phyloP scores from a whole-genome alignment of 352 stramenopile genomes.

The Phytophthora sansomeana region DNA sequence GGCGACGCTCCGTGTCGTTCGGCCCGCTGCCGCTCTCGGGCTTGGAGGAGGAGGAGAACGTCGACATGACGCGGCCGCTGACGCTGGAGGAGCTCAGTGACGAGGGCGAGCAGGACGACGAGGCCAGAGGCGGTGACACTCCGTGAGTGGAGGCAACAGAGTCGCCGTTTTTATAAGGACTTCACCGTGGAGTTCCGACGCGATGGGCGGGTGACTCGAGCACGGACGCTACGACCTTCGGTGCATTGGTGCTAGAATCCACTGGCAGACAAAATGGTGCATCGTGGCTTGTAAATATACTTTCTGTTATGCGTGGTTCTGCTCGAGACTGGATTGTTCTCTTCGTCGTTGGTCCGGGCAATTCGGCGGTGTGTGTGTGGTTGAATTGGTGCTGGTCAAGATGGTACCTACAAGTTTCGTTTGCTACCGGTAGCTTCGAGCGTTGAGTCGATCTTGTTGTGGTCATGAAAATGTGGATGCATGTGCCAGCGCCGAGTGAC shows the following conservation, averaged over 20 bases:
- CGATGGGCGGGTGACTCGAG: too few species aligned
- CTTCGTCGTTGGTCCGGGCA: too few species aligned
- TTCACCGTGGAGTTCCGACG: neutral
- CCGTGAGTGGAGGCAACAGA: neutral
- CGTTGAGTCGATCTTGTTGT: too few species aligned
- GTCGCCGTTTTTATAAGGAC: neutral
- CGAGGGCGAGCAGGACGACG: slow-evolving; percentile 12
- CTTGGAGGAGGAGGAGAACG: slow-evolving; percentile 27
- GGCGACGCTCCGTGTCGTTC: slow-evolving; percentile 43
- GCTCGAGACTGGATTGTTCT: too few species aligned
- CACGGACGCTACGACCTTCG: neutral
- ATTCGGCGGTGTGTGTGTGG: too few species aligned
- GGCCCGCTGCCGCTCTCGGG: slow-evolving; percentile 26
- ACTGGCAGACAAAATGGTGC: neutral
- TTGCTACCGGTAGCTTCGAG: too few species aligned
- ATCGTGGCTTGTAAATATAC: slow-evolving; percentile 11
- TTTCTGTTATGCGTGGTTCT: slow-evolving; percentile 16
- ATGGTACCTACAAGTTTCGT: too few species aligned
- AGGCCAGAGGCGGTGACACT: neutral
- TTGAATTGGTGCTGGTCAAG: too few species aligned
- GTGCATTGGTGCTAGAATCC: neutral
- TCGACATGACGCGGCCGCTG: slow-evolving; percentile 17
- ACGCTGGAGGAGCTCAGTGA: slow-evolving; percentile 33
- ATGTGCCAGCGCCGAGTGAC: too few species aligned
- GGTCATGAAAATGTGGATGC: too few species aligned